Percentiles rank a stretch among this genome's conserved stretches.
These are phyloP conservation scores for Alternaria tenuissima DNA, from an alignment of 2,329 filamentous ascomycete genomes.

Conservation along the genomic window DNA sequence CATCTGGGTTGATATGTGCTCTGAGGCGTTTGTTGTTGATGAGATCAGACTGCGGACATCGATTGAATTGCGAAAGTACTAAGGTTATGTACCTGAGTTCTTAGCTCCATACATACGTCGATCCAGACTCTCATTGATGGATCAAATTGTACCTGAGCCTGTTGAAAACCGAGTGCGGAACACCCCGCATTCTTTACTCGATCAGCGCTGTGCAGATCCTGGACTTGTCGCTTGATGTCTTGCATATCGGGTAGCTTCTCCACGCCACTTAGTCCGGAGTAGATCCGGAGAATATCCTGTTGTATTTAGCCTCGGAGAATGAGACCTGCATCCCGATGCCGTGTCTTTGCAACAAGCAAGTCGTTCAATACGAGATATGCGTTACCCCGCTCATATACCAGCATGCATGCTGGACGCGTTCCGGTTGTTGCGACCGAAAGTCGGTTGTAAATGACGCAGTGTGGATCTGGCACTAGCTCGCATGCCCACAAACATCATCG, in stretches of 20 bases:
- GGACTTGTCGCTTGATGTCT: background rate
- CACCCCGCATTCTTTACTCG: constrained; percentile 7
- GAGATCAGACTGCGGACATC: too few relatives aligned
- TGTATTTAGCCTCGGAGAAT: constrained; percentile 17
- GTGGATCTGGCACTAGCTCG: background rate
- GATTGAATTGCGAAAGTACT: too few relatives aligned
- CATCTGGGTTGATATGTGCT: too few relatives aligned
- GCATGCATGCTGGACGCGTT: background rate
- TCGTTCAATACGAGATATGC: background rate
- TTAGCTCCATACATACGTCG: background rate
- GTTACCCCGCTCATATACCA: background rate
- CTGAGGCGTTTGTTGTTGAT: too few relatives aligned
- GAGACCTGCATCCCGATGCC: background rate
- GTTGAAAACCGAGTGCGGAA: background rate
- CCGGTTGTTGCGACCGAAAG: background rate
- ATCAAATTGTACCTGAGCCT: constrained; percentile 6
- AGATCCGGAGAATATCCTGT: constrained; percentile 10
- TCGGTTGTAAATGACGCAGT: background rate
- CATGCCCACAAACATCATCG: background rate
- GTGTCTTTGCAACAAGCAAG: background rate
- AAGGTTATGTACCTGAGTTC: background rate
- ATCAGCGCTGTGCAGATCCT: constrained; percentile 2
- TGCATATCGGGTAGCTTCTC: background rate
- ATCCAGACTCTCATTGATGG: constrained; percentile 4
- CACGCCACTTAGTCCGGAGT: constrained; percentile 2